Percentiles rank a stretch among this genome's conserved stretches.
Evolutionary conservation across 805 yeast species (phyloP).

Genomic region (Saitoella complicata): DNA sequence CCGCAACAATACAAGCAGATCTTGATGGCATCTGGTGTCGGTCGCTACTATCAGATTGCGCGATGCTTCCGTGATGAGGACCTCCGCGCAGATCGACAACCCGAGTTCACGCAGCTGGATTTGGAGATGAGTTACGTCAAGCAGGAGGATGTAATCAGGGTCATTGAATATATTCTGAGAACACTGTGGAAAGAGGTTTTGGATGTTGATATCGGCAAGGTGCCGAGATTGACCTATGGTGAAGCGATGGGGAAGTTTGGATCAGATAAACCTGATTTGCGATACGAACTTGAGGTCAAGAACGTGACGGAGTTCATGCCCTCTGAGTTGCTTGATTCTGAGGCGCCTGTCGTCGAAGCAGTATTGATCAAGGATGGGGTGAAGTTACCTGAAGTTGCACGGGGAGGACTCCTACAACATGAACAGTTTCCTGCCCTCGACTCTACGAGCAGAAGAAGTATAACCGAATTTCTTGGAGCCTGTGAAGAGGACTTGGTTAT

Average conservation of each 20-base stretch:
- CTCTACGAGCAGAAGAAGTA: too few species aligned
- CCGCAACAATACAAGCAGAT: slow-evolving; percentile 96
- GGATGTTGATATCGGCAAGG: slow-evolving; percentile 3
- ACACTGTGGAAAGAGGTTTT: slow-evolving; percentile 40
- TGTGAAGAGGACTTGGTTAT: too few species aligned
- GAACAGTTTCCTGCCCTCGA: too few species aligned
- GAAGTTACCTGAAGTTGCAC: too few species aligned
- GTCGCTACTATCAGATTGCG: slow-evolving; percentile 78
- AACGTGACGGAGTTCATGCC: neutral
- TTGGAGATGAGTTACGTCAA: slow-evolving; percentile 77
- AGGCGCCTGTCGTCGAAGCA: neutral
- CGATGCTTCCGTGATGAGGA: slow-evolving; percentile 94
- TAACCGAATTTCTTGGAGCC: too few species aligned
- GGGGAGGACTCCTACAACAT: too few species aligned
- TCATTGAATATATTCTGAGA: slow-evolving; percentile 42
- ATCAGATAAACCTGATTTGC: slow-evolving; percentile 85
- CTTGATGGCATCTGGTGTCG: slow-evolving; percentile 84
- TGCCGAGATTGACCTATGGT: slow-evolving; percentile 40
- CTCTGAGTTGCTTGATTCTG: neutral
- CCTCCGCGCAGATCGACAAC: slow-evolving; percentile 85
- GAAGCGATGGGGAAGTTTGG: slow-evolving; percentile 67
- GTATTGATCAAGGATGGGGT: neutral
- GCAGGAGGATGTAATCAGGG: slow-evolving; percentile 41
- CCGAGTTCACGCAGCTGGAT: slow-evolving; percentile 96
- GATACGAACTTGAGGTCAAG: slow-evolving; percentile 22